Base-by-base conservation (phyloP, 164 flowering plant genomes). In the Pachysandra terminalis region DNA sequence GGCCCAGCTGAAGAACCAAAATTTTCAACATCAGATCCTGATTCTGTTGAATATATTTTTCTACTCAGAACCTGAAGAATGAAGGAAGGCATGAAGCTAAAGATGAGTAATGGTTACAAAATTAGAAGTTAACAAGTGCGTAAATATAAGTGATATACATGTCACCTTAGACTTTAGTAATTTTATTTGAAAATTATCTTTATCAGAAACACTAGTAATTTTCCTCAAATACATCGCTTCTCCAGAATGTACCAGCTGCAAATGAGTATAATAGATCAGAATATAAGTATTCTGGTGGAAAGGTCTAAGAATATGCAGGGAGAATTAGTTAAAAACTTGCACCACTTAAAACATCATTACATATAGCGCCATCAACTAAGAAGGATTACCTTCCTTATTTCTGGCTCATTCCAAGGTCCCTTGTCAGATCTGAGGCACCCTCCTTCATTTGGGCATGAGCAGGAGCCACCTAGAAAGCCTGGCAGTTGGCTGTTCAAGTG, bases 391-490 rank as follows among this genome's bases (percentile, higher is more conserved):
- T 90, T 90, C 83, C 86, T 79, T 70, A 93, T 85, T 56, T 83
- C 85, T 49, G 86, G 85, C 77, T 93, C 88, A 61, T 83, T 91
- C 98, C 98, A 93, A 9, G 98, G 98, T 58, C 98, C 98, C 77
- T 87, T 93, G 56, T 81, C 79, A 61, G 93, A 84, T 66, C 82
- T 76, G 60, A 93, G 82, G 63, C 98, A 93, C n/a, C 97, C 97
- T 56, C 96, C 97, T 63, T 75, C 83, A n/a, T n/a, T n/a, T 63
- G 82, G 65, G 69, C 98, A 93, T 0, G 84, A 75, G 71, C 98
- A 93, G 48, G 76, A 78, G 67, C 98, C 98, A 64, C 98, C 98
- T 45, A 93, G 82, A 76, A 91, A 88, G 74, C 82, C 84, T n/a
- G 98, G 98, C 77, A 93, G 74, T 80, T 93, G 91, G 71, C 98